Conservation (phyloP, 2,329 filamentous ascomycete species). For the Hymenoscyphus infarciens region DNA sequence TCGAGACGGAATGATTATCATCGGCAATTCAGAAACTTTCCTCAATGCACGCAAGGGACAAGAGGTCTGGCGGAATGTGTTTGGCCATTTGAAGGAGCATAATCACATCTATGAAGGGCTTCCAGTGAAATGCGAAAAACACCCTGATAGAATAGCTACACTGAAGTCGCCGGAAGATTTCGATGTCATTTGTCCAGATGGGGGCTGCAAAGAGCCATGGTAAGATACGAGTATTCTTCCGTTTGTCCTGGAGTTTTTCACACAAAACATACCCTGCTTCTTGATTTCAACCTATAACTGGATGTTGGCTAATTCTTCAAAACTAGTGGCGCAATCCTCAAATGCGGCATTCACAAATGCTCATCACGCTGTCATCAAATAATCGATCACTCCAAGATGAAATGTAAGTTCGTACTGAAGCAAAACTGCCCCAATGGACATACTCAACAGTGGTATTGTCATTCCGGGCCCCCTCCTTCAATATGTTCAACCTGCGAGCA, state of each 20-base stretch:
- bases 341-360: slow-evolving; percentile 59
- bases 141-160: slow-evolving; percentile 47
- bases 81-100: slow-evolving; percentile 50
- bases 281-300: slow-evolving; percentile 10
- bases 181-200: slow-evolving; percentile 59
- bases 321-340: slow-evolving; percentile 46
- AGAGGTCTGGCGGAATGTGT: slow-evolving; percentile 54
- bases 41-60: slow-evolving; percentile 54
- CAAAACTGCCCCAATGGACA: slow-evolving; percentile 53
- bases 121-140: slow-evolving; percentile 56
- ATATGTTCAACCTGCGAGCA: slow-evolving; percentile 50
- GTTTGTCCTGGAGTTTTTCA: no score
- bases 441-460: slow-evolving; percentile 45
- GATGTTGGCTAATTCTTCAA: slow-evolving; percentile 14
- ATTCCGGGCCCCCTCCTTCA: slow-evolving; percentile 29
- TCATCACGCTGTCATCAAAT: slow-evolving; percentile 59
- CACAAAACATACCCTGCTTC: no score
- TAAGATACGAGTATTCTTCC: no score
- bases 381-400: slow-evolving; percentile 50
- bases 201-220: slow-evolving; percentile 64
- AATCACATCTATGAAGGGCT: slow-evolving; percentile 57
- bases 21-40: slow-evolving; percentile 68
- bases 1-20: slow-evolving; percentile 61
- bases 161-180: slow-evolving; percentile 55
- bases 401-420: slow-evolving; percentile 42